Evolutionary conservation across 139 green algal species (phyloP), one percentile per base, ranked within the genome.

Genomic region (Tetraselmis striata): DNA sequence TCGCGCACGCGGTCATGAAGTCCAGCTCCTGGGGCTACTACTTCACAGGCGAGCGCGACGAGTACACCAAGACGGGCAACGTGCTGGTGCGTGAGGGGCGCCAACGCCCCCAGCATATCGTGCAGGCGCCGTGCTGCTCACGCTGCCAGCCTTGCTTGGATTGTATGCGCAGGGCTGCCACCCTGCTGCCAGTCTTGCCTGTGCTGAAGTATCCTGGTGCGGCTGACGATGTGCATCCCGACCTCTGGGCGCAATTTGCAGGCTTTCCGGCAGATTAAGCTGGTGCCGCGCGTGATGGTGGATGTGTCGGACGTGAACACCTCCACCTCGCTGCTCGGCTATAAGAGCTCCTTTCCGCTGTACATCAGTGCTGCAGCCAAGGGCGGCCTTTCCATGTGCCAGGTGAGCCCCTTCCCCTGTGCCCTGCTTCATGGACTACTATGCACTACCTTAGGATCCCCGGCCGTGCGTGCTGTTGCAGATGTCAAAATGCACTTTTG

Each of bases 361-460:
- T 83, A 83, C 79, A 78, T 83, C 79, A 78, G 58, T 45, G 79
- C 58, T 0, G 30, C 78, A 31, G 78, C 78, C n/a, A 82, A 82
- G 31, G 78, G 78, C 29, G 78, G 78, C 30, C 28, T 82, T n/a
- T 67, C 45, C 45, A 67, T 67, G 45, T 67, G 45, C 45, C 45
- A 67, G 45, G 45, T 18, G 18, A 25, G 11, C 18, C 45, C 18
- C 45, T 18, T 67, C 45, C 45, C 45, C 11, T 18, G 11, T 67
- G 11, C 18, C 18, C 45, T 18, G 11, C 45, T 67, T 67, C 45
- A n/a, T n/a, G n/a, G n/a, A n/a, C n/a, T n/a, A n/a, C n/a, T n/a
- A n/a, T n/a, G n/a, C n/a, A n/a, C n/a, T n/a, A n/a, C n/a, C n/a
- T n/a, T n/a, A n/a, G n/a, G n/a, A n/a, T n/a, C n/a, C n/a, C n/a